Evolutionary conservation across 1,284 basidiomycete genomes (phyloP).

Genomic region (Moesziomyces globuligerus): DNA sequence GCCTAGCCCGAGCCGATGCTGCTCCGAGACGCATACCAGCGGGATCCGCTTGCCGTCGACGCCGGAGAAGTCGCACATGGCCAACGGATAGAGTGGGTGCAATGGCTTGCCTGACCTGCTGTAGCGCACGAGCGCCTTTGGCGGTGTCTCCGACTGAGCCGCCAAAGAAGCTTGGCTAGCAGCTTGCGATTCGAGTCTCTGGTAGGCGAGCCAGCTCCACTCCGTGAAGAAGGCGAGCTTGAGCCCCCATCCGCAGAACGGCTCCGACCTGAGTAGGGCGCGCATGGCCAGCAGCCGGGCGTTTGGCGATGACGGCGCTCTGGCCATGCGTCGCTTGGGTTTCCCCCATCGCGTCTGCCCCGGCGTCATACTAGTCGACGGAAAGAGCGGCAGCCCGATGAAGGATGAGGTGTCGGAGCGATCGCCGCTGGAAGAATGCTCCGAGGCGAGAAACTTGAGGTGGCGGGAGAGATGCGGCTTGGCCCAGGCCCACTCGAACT

Average conservation of each 20-base stretch:
- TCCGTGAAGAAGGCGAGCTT: constrained; percentile 61
- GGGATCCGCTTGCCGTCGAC: constrained; percentile 49
- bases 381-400: constrained; percentile 44
- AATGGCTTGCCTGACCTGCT: constrained; percentile 39
- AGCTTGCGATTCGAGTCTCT: constrained; percentile 13
- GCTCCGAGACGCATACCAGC: constrained; percentile 9
- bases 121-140: constrained; percentile 2
- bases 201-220: constrained; percentile 50
- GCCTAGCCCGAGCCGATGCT: constrained; percentile 29
- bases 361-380: constrained; percentile 37
- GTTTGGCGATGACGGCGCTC: constrained; percentile 47
- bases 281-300: constrained; percentile 64
- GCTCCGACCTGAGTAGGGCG: constrained; percentile 59
- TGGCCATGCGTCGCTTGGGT: constrained; percentile 19
- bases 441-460: constrained; percentile 56
- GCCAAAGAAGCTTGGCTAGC: not conserved
- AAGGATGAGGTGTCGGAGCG: constrained; percentile 4
- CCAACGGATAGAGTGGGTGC: constrained; percentile 35
- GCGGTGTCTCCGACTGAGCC: not conserved
- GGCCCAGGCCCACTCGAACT: constrained; percentile 95
- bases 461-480: constrained; percentile 72
- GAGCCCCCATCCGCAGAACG: constrained; percentile 62
- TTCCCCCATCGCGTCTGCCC: constrained; percentile 28
- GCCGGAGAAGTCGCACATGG: constrained; percentile 58
- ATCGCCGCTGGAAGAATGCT: constrained; percentile 3